Conservation (phyloP, 768 basidiomycete species). For the Dentipellis sp. region DNA sequence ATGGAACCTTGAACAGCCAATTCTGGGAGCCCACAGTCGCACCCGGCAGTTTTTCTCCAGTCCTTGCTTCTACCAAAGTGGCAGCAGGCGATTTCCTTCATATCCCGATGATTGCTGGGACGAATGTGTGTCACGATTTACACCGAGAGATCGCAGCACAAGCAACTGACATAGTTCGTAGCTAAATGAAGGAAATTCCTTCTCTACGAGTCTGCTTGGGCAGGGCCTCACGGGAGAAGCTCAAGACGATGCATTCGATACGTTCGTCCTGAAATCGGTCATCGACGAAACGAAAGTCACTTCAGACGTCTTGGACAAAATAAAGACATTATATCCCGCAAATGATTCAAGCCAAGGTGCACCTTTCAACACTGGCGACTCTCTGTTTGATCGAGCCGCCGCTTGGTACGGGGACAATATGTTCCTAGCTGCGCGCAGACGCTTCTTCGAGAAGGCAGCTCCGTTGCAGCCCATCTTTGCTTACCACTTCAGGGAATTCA, state of each 20-base stretch:
- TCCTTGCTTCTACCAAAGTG: slow-evolving; percentile 34
- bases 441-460: slow-evolving; percentile 42
- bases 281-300: slow-evolving; percentile 45
- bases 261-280: slow-evolving; percentile 38
- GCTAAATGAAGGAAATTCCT: slow-evolving; percentile 46
- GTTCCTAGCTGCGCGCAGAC: slow-evolving; percentile 41
- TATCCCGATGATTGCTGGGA: slow-evolving; percentile 41
- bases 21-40: slow-evolving; percentile 48
- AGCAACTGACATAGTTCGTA: slow-evolving; percentile 8
- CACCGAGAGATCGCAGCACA: slow-evolving; percentile 30
- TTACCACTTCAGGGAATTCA: slow-evolving; percentile 48
- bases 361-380: slow-evolving; percentile 50
- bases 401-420: slow-evolving; percentile 53
- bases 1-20: slow-evolving; percentile 36
- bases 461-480: slow-evolving; percentile 38
- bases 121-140: slow-evolving; percentile 30
- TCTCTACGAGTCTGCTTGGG: slow-evolving; percentile 30
- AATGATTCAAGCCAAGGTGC: slow-evolving; percentile 30
- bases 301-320: slow-evolving; percentile 27
- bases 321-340: slow-evolving; percentile 35
- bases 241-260: slow-evolving; percentile 35
- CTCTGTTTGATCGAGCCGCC: slow-evolving; percentile 44
- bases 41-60: slow-evolving; percentile 35
- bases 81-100: slow-evolving; percentile 37
- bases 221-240: slow-evolving; percentile 28